These are phyloP conservation scores for Exobasidium cylindrosporum DNA, from an alignment of 1,284 basidiomycete genomes.

Conservation along the genomic window DNA sequence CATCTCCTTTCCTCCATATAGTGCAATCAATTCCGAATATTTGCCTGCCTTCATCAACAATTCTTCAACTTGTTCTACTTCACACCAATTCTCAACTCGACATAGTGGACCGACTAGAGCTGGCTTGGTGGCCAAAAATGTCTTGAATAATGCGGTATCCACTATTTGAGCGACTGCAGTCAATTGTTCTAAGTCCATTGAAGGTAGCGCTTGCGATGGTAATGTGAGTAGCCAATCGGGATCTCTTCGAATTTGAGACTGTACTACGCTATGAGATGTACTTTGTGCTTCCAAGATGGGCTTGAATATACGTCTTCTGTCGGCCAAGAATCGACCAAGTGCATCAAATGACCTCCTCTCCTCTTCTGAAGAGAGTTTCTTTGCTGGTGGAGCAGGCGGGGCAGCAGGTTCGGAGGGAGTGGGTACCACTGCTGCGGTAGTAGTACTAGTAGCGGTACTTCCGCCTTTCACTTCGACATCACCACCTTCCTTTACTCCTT, in stretches of 20 bases:
- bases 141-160: slow-evolving; percentile 92
- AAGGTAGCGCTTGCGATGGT: slow-evolving; percentile 31
- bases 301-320: slow-evolving; percentile 50
- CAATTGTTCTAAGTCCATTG: slow-evolving; percentile 38
- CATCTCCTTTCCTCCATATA: slow-evolving; percentile 94
- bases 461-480: background rate
- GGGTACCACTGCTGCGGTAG: background rate
- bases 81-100: slow-evolving; percentile 92
- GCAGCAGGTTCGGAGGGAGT: background rate
- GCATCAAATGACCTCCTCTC: slow-evolving; percentile 33
- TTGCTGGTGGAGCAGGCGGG: background rate
- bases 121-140: slow-evolving; percentile 80
- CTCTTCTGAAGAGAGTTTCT: slow-evolving; percentile 6
- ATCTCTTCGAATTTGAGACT: slow-evolving; percentile 39
- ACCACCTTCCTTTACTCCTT: background rate
- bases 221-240: slow-evolving; percentile 37
- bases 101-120: slow-evolving; percentile 81
- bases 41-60: slow-evolving; percentile 75
- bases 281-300: slow-evolving; percentile 33
- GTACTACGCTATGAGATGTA: slow-evolving; percentile 26
- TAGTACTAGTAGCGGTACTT: background rate
- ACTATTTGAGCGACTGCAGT: slow-evolving; percentile 79
- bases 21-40: slow-evolving; percentile 81
- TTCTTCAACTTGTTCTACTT: slow-evolving; percentile 90
- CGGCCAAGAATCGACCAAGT: slow-evolving; percentile 50